Evolutionary conservation across 345 rosid genomes (phyloP).

Genomic region (Euphorbia tirucalli): DNA sequence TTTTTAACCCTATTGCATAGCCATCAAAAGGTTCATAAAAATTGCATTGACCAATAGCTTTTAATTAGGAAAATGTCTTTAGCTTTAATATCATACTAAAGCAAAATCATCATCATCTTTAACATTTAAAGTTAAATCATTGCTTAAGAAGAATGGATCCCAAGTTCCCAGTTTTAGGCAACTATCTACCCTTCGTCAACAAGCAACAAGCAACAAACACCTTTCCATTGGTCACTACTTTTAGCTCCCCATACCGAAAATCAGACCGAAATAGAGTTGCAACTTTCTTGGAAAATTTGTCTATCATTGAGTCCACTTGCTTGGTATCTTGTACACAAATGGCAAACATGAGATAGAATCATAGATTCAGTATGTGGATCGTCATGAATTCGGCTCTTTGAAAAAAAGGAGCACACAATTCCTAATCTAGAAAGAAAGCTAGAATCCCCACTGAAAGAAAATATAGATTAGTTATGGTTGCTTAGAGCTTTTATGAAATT

Average conservation of each 20-base stretch:
- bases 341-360: neutral
- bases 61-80: neutral
- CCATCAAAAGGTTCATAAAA: neutral
- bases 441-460: too few relatives aligned
- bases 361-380: too few relatives aligned
- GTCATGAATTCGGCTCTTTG: too few relatives aligned
- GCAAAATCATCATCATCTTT: neutral
- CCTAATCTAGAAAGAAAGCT: too few relatives aligned
- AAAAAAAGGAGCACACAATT: too few relatives aligned
- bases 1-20: neutral
- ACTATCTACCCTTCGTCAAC: neutral
- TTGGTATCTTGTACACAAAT: neutral
- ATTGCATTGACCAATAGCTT: neutral
- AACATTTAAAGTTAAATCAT: neutral
- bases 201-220: constrained; percentile 9
- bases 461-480: too few relatives aligned
- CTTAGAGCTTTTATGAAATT: neutral
- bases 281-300: neutral
- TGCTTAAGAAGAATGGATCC: neutral
- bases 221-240: constrained; percentile 1
- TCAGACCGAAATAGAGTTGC: neutral
- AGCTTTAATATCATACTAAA: neutral
- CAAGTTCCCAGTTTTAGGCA: constrained; percentile 1
- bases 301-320: neutral
- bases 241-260: too few relatives aligned